Conservation (phyloP, 1,139 yeast genomes). For the Taphrina deformans region DNA sequence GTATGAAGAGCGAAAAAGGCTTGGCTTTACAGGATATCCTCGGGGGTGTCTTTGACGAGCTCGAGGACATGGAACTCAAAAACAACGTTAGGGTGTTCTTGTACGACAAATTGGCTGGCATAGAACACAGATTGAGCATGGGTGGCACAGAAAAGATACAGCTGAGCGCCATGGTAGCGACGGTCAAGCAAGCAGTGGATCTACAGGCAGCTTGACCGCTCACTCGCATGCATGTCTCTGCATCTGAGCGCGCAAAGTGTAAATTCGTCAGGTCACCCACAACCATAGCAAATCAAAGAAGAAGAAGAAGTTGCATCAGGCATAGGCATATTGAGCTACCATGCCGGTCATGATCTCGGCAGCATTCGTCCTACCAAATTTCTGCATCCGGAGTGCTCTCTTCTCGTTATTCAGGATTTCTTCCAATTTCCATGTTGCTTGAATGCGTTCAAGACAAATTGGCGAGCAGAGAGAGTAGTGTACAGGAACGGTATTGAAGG, state of each 20-base stretch:
- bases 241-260: too few relatives aligned
- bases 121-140: constrained; percentile 73
- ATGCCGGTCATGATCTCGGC: neutral
- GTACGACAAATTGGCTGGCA: constrained; percentile 56
- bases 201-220: constrained; percentile 39
- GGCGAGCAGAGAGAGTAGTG: constrained; percentile 15
- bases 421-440: constrained; percentile 6
- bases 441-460: constrained; percentile 4
- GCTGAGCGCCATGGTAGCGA: constrained; percentile 86
- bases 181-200: constrained; percentile 62
- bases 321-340: constrained; percentile 13
- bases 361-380: neutral
- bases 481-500: constrained; percentile 4
- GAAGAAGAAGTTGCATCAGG: neutral
- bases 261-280: too few relatives aligned
- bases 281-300: too few relatives aligned
- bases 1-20: constrained; percentile 69
- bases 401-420: constrained; percentile 10
- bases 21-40: constrained; percentile 84
- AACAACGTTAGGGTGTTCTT: constrained; percentile 31
- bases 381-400: constrained; percentile 15
- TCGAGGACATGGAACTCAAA: constrained; percentile 58
- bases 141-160: constrained; percentile 94
- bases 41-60: constrained; percentile 68
- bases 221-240: too few relatives aligned